phyloP scores from a whole-genome alignment of 2,329 filamentous ascomycete species.

The Colletotrichum paranaense region DNA sequence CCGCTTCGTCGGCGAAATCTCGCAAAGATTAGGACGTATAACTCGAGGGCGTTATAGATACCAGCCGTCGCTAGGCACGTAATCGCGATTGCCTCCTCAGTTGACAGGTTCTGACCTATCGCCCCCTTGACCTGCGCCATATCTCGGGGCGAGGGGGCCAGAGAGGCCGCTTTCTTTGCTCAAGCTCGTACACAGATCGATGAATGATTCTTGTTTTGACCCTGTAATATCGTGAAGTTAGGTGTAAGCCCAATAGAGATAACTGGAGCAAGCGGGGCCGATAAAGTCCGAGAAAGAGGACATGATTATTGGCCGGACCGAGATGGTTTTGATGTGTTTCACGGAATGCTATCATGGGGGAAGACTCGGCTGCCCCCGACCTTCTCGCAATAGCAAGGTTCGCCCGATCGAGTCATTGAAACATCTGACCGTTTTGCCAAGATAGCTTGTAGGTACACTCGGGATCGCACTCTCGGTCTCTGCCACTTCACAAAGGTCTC shows the following conservation, averaged over 20 bases:
- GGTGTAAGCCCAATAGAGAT: neutral
- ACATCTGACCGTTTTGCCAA: neutral
- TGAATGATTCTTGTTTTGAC: neutral
- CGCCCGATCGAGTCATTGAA: neutral
- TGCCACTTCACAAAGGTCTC: neutral
- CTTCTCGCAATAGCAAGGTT: neutral
- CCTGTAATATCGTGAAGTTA: neutral
- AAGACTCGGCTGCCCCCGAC: neutral
- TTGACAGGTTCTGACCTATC: slow-evolving; percentile 3
- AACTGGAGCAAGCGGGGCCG: neutral
- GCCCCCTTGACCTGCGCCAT: slow-evolving; percentile 32
- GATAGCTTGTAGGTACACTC: neutral
- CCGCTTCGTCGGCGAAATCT: slow-evolving; percentile 40
- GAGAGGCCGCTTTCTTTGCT: neutral
- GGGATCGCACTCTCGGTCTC: neutral
- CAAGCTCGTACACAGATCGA: neutral
- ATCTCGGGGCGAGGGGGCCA: neutral
- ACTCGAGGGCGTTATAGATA: slow-evolving; percentile 40
- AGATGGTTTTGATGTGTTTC: neutral
- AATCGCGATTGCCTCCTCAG: slow-evolving; percentile 14
- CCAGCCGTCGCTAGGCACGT: slow-evolving; percentile 22
- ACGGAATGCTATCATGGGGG: neutral
- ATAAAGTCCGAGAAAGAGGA: neutral
- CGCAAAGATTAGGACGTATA: slow-evolving; percentile 40
- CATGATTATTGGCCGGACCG: neutral